Evolutionary conservation across 2,329 filamentous ascomycete genomes (phyloP).

Genomic region (Plectosphaerella plurivora): DNA sequence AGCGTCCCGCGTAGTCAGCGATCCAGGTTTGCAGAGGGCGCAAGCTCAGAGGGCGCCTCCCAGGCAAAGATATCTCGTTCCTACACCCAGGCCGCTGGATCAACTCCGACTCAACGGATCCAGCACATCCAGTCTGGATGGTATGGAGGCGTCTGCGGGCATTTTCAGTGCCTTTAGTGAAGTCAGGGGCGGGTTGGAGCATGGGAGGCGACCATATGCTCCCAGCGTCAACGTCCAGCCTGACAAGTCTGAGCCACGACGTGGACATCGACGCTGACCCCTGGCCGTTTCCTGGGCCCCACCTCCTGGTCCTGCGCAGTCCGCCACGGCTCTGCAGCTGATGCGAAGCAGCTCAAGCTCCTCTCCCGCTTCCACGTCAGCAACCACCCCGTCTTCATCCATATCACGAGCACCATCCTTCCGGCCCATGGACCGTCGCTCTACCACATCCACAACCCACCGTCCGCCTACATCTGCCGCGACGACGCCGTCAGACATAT

Average conservation of each 20-base stretch:
- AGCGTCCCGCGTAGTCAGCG: constrained; percentile 55
- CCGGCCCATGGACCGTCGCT: not conserved
- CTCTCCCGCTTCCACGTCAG: not conserved
- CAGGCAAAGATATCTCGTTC: constrained; percentile 13
- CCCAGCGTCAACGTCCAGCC: not conserved
- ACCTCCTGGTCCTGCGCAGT: not conserved
- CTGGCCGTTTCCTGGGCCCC: not conserved
- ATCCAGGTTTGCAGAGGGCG: constrained; percentile 46
- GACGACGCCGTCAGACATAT: not conserved
- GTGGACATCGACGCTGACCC: not conserved
- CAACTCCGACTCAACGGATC: not conserved
- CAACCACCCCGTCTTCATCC: not conserved
- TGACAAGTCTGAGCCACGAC: not conserved
- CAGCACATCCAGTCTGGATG: not conserved
- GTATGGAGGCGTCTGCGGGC: not conserved
- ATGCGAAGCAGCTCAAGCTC: not conserved
- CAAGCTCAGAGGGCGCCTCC: constrained; percentile 18
- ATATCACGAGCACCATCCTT: not conserved
- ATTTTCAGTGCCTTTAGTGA: not conserved
- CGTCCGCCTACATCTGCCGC: not conserved
- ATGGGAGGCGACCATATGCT: not conserved
- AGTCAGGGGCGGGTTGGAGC: not conserved
- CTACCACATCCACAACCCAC: not conserved
- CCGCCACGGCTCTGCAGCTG: not conserved
- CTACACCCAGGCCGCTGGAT: constrained; percentile 9